Evolutionary conservation across 2,329 filamentous ascomycete genomes (phyloP).

Genomic region (Paecilomyces formosus): DNA sequence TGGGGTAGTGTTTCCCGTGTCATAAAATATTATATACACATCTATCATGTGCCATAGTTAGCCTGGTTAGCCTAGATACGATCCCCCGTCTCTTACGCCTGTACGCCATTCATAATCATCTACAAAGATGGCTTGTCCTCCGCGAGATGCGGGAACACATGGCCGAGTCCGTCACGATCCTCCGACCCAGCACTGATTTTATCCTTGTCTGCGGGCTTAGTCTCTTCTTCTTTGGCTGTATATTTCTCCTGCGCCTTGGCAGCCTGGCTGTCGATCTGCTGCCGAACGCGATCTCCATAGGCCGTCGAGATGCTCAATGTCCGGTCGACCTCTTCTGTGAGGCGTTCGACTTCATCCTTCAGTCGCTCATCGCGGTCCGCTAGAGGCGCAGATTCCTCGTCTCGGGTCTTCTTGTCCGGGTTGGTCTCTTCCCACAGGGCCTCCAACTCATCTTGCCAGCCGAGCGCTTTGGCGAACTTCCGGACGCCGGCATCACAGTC

Average conservation of each 20-base stretch:
- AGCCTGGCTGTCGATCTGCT: constrained; percentile 17
- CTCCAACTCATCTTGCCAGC: constrained; percentile 82
- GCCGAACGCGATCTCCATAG: constrained; percentile 35
- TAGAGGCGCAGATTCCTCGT: constrained; percentile 27
- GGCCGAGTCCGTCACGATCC: constrained; percentile 16
- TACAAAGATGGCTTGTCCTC: constrained; percentile 9
- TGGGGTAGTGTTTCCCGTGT: neutral
- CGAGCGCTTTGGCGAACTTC: constrained; percentile 68
- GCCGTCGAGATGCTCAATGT: constrained; percentile 43
- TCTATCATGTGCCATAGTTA: neutral
- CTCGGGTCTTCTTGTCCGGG: constrained; percentile 50
- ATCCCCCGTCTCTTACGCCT: neutral
- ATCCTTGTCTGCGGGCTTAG: neutral
- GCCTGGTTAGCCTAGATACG: neutral
- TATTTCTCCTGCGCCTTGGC: neutral
- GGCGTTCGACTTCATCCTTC: constrained; percentile 50
- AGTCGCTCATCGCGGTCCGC: constrained; percentile 49
- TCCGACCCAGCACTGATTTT: neutral
- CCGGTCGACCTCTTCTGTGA: constrained; percentile 52
- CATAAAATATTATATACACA: neutral
- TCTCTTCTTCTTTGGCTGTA: neutral
- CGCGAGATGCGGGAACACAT: constrained; percentile 31
- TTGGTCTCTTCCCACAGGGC: constrained; percentile 62
- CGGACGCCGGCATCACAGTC: constrained; percentile 78
- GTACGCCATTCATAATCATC: neutral